Evolutionary conservation across 345 rosid species (phyloP), one percentile per base, ranked within the genome.

Genomic region (Murraya paniculata): DNA sequence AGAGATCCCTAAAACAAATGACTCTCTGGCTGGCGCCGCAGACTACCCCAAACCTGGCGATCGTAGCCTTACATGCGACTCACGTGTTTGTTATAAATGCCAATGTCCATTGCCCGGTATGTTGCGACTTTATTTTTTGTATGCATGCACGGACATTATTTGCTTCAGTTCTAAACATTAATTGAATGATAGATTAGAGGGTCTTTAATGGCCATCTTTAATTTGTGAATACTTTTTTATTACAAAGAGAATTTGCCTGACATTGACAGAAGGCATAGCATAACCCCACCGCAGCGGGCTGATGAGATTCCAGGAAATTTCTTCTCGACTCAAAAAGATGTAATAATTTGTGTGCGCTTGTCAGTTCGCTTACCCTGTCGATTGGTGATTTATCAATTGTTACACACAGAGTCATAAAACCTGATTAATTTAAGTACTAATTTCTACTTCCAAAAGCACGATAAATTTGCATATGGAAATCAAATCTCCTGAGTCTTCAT

Each of bases 1-100:
- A 75, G 61, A 58, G 3, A 45, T 10, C 45, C 5, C n/a, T 14
- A 35, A 57, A n/a, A 25, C n/a, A 73, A 24, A 38, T 7, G 33
- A 39, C 45, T 39, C 25, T 41, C 50, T 45, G 50, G 50, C 50
- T 10, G 50, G 50, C 18, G 1, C 50, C 18, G 14, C 50, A 11
- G 50, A 13, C 50, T 45, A 18, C 18, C 50, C 18, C 50, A 45
- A 21, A 9, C n/a, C 35, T 6, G 45, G 35, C 72, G n/a, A 9
- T n/a, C n/a, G 19, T 6, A 6, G 38, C 27, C 7, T 9, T 66
- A 59, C 85, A 86, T 78, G 80, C 72, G 73, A 58, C 79, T 82
- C 86, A 67, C 83, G 83, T 82, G 89, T 81, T 58, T 70, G 57
- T 71, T 39, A 82, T 87, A 81, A 84, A 87, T 87, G 89, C 70